phyloP scores from a whole-genome alignment of 352 stramenopile genomes.

The Poterioochromonas sp. region DNA sequence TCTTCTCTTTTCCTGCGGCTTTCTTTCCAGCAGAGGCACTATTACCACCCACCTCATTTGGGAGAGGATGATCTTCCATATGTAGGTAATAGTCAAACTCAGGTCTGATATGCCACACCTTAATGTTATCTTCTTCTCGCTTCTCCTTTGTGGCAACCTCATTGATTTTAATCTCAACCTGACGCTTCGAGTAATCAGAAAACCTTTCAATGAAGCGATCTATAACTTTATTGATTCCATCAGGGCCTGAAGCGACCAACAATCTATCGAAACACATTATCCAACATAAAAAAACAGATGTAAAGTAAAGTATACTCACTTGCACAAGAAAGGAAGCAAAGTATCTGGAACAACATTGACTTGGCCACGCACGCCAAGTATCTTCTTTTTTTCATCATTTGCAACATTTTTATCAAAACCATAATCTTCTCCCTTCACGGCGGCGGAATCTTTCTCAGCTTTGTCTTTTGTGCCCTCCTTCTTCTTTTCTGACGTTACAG shows the following conservation, averaged over 20 bases:
- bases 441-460: conserved; percentile 8
- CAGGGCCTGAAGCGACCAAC: conserved; percentile 24
- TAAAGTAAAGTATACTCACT: conserved; percentile 14
- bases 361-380: conserved; percentile 7
- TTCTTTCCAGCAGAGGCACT: too few species aligned
- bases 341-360: conserved; percentile 18
- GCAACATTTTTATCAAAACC: conserved; percentile 15
- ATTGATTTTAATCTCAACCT: conserved; percentile 36
- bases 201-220: conserved; percentile 22
- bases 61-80: too few species aligned
- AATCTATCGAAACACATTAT: conserved; percentile 31
- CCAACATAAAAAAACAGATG: conserved; percentile 32
- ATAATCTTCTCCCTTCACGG: conserved; percentile 11
- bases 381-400: conserved; percentile 18
- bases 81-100: neutral
- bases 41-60: too few species aligned
- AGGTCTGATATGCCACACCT: conserved; percentile 1
- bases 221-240: conserved; percentile 35
- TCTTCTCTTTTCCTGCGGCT: too few species aligned
- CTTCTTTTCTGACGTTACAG: conserved; percentile 13
- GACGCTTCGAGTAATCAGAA: conserved; percentile 30
- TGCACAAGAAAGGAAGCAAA: neutral
- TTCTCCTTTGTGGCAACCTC: conserved; percentile 38
- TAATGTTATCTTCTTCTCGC: conserved; percentile 7
- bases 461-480: conserved; percentile 8